Conservation (phyloP, 192 early-diverging fungal species). For the Coemansia sp. region DNA sequence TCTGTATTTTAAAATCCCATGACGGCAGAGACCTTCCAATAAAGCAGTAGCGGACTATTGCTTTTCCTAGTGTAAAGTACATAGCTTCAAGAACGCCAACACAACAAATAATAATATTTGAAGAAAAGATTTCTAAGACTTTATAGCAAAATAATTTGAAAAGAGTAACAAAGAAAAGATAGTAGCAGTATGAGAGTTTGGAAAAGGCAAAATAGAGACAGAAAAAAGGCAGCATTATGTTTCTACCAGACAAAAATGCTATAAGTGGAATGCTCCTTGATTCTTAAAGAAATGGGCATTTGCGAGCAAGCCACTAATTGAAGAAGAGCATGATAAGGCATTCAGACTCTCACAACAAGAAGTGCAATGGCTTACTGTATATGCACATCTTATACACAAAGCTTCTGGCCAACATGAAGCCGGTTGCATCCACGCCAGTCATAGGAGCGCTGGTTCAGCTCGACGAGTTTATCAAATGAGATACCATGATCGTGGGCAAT, state of each 20-base stretch:
- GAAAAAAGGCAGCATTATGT: not conserved
- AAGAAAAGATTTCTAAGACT: too few species aligned
- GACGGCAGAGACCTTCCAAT: conserved; percentile 18
- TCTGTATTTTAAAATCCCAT: conserved; percentile 29
- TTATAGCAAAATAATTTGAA: too few species aligned
- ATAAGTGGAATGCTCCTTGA: not conserved
- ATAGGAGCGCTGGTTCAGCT: conserved; percentile 13
- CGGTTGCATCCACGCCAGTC: conserved; percentile 31
- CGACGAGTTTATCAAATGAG: conserved; percentile 18
- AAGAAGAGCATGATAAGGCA: not conserved
- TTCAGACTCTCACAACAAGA: not conserved
- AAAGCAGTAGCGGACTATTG: conserved; percentile 7
- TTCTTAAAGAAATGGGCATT: not conserved
- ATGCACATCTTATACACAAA: conserved; percentile 17
- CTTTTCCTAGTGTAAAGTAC: conserved; percentile 13
- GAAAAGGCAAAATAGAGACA: too few species aligned
- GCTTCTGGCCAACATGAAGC: conserved; percentile 23
- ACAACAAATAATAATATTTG: too few species aligned
- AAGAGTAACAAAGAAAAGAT: not conserved
- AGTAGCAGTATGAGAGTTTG: too few species aligned
- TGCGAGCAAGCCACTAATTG: not conserved
- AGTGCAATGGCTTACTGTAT: too few species aligned
- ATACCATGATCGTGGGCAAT: conserved; percentile 19
- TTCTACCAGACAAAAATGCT: not conserved
- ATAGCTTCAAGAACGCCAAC: not conserved